Evolutionary conservation across 768 basidiomycete species (phyloP), one percentile per base, ranked within the genome.

Genomic region (Suillus subaureus): DNA sequence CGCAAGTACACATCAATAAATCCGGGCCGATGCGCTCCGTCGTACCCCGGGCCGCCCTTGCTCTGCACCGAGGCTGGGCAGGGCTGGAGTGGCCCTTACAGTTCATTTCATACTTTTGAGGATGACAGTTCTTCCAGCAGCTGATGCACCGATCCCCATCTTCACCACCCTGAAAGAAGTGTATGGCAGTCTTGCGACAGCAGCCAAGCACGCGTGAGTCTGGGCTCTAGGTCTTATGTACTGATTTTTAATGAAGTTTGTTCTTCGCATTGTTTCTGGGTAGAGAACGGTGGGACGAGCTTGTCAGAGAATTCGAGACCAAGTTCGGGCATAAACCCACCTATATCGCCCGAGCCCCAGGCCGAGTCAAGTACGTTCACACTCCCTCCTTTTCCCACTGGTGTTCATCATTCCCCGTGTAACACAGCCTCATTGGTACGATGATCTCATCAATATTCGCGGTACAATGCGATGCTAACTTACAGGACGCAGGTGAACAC

Each of bases 261-360:
- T 33, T 33, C 33, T 33, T 33, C 33, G 33, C 33, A 6, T 33
- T 5, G 2, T 2, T 49, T 31, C 18, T n/a, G 33, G 33, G 11
- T 58, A 84, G 82, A 23, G 77, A 78, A 56, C 82, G 89, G 52
- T 93, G 89, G 89, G 81, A 87, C 68, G 76, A 82, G 35, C 84
- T 93, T 43, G 82, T 82, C 2, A 78, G 82, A 31, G 83, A 90
- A 70, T 94, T 91, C 73, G 79, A 83, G 70, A 78, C 73, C 62
- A 82, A 86, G 64, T 93, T 91, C 69, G 89, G 89, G 6, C 81
- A 81, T 67, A 85, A 84, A 61, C 91, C 92, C 15, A 79, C 84
- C 6, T 89, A 89, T 68, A 91, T 94, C 70, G 85, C 86, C 8
- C 80, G 92, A 71, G 92, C 93, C 6, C 93, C 92, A 1, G 93